phyloP scores from a whole-genome alignment of 2,329 filamentous ascomycete genomes.

The Alternaria sp. region DNA sequence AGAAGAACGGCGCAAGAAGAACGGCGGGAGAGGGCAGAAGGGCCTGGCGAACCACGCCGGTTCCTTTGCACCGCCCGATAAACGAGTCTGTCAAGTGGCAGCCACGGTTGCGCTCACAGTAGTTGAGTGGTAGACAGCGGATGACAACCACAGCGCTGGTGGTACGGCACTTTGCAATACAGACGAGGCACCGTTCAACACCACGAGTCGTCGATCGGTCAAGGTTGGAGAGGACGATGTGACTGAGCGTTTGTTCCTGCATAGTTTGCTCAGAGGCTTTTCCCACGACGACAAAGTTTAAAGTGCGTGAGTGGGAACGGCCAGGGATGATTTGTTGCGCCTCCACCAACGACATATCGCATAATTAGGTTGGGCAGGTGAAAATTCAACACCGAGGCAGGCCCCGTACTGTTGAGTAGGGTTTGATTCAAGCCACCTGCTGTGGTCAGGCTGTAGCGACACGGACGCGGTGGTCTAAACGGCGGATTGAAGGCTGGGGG shows the following conservation, averaged over 20 bases:
- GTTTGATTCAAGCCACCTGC: conserved; percentile 5
- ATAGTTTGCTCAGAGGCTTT: conserved; percentile 28
- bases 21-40: conserved; percentile 10
- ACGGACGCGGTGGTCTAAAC: conserved; percentile 17
- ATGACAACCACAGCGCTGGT: conserved; percentile 21
- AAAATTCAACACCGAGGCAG: conserved; percentile 23
- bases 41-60: conserved; percentile 25
- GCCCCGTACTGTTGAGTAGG: conserved; percentile 13
- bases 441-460: conserved; percentile 18
- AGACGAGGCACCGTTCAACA: conserved; percentile 1
- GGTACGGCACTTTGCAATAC: conserved; percentile 18
- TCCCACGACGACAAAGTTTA: conserved; percentile 13
- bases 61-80: conserved; percentile 25
- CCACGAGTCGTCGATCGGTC: conserved; percentile 13
- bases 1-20: conserved; percentile 24
- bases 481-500: conserved; percentile 21
- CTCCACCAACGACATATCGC: conserved; percentile 25
- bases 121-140: conserved; percentile 24
- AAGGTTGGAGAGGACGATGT: conserved; percentile 3
- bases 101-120: conserved; percentile 31
- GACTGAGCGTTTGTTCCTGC: conserved; percentile 32
- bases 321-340: conserved; percentile 20
- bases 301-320: conserved; percentile 6
- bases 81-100: conserved; percentile 27
- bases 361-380: conserved; percentile 21